Conservation (phyloP, 2,329 filamentous ascomycete species). For the Atkinsonella texensis region DNA sequence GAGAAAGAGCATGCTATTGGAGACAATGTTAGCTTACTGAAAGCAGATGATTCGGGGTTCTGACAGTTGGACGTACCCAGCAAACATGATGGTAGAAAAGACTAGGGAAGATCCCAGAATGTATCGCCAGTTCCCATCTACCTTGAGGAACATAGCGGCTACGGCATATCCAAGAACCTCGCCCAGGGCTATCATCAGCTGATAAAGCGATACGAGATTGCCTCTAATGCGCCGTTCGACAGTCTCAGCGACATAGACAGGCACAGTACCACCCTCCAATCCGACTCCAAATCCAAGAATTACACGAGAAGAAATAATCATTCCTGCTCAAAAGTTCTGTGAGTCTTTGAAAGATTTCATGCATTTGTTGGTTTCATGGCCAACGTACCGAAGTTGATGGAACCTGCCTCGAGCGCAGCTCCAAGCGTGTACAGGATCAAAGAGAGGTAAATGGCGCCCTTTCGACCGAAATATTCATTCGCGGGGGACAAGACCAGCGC, state of each 20-base stretch:
- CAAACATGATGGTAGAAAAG: slow-evolving; percentile 41
- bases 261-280: slow-evolving; percentile 62
- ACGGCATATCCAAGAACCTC: slow-evolving; percentile 64
- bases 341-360: neutral
- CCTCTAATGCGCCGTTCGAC: slow-evolving; percentile 56
- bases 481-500: slow-evolving; percentile 53
- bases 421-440: slow-evolving; percentile 60
- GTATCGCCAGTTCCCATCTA: slow-evolving; percentile 59
- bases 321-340: slow-evolving; percentile 23
- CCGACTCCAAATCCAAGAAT: slow-evolving; percentile 61
- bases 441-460: slow-evolving; percentile 57
- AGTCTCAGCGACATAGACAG: slow-evolving; percentile 63
- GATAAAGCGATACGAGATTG: slow-evolving; percentile 62
- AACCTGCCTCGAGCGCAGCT: slow-evolving; percentile 54
- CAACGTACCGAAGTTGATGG: slow-evolving; percentile 45
- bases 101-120: slow-evolving; percentile 62
- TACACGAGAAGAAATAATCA: slow-evolving; percentile 58
- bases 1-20: slow-evolving; percentile 56
- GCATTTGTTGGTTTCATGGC: neutral
- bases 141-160: slow-evolving; percentile 59
- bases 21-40: neutral
- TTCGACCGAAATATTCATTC: slow-evolving; percentile 56
- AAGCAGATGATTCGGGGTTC: neutral
- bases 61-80: slow-evolving; percentile 14
- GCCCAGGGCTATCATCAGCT: slow-evolving; percentile 64